phyloP scores from a whole-genome alignment of 129 eudicot genomes.

The Tagetes erecta region DNA sequence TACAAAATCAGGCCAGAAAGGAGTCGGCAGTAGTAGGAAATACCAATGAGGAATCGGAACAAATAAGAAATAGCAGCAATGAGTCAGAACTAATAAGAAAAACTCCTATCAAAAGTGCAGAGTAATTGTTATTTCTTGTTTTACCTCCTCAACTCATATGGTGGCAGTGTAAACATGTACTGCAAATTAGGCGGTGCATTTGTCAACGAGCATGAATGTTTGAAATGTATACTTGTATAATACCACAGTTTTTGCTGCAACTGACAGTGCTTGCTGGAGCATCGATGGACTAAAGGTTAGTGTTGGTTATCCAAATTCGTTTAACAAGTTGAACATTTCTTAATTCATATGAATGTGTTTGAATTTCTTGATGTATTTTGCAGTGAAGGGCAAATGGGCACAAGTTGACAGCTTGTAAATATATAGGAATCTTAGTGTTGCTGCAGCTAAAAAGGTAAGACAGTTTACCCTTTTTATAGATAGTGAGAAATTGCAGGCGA shows the following conservation, averaged over 20 bases:
- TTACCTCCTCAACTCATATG: conserved; percentile 14
- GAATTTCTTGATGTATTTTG: conserved; percentile 7
- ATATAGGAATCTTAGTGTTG: conserved; percentile 29
- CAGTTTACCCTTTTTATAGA: neutral
- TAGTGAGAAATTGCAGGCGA: conserved; percentile 15
- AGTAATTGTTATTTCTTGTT: conserved; percentile 7
- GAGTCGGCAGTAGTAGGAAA: neutral
- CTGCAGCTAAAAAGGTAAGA: conserved; percentile 14
- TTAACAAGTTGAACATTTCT: neutral
- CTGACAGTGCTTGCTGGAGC: conserved; percentile 30
- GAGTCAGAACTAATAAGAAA: conserved; percentile 21
- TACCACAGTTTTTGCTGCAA: conserved; percentile 30
- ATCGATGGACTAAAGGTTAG: conserved; percentile 23
- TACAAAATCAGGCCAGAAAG: conserved; percentile 20
- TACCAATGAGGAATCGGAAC: conserved; percentile 24
- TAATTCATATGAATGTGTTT: conserved; percentile 1
- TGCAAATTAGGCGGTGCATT: conserved; percentile 10
- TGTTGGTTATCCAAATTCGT: conserved; percentile 6
- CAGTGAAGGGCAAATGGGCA: conserved; percentile 24
- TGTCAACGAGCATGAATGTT: conserved; percentile 18
- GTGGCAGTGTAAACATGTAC: conserved; percentile 8
- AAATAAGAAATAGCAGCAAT: conserved; percentile 6
- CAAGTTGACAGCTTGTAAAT: conserved; percentile 37
- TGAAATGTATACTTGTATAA: conserved; percentile 32
- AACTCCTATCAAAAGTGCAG: conserved; percentile 20